These are phyloP conservation scores for Chrysanthemum lavandulifolium DNA, from an alignment of 129 eudicot genomes.

Conservation along the genomic window DNA sequence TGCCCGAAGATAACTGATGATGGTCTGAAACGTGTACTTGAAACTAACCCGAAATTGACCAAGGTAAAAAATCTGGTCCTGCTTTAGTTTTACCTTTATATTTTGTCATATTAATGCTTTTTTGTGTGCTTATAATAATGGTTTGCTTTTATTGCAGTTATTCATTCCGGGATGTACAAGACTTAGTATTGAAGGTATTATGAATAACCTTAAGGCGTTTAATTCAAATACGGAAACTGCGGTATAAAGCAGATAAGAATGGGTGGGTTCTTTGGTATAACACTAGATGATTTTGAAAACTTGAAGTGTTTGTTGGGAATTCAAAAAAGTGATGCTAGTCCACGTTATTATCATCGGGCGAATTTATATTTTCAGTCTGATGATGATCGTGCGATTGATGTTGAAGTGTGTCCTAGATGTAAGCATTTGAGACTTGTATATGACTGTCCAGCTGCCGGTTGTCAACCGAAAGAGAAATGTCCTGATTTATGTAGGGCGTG, in stretches of 20 bases:
- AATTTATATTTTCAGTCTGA: conserved; percentile 45
- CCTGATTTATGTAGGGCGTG: conserved; percentile 59
- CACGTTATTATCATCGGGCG: conserved; percentile 55
- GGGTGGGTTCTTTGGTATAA: conserved; percentile 68
- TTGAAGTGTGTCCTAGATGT: conserved; percentile 78
- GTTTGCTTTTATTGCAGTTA: conserved; percentile 13
- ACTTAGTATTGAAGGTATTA: conserved; percentile 62
- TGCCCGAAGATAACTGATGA: conserved; percentile 77
- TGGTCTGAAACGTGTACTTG: conserved; percentile 62
- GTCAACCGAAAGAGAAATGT: conserved; percentile 52
- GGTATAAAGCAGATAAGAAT: conserved; percentile 71
- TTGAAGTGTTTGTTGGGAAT: conserved; percentile 52
- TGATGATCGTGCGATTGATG: conserved; percentile 81
- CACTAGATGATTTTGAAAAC: conserved; percentile 60
- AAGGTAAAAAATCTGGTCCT: conserved; percentile 49
- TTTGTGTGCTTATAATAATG: background rate
- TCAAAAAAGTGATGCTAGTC: conserved; percentile 38
- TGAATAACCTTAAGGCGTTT: conserved; percentile 49
- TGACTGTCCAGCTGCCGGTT: conserved; percentile 70
- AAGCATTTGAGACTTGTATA: conserved; percentile 69
- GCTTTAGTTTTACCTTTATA: background rate
- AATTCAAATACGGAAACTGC: conserved; percentile 30
- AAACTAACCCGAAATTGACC: conserved; percentile 52
- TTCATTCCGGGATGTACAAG: conserved; percentile 84
- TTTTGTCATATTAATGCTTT: background rate